These are phyloP conservation scores for Suhomyces panamericanus DNA, from an alignment of 1,139 yeast genomes.

Conservation along the genomic window DNA sequence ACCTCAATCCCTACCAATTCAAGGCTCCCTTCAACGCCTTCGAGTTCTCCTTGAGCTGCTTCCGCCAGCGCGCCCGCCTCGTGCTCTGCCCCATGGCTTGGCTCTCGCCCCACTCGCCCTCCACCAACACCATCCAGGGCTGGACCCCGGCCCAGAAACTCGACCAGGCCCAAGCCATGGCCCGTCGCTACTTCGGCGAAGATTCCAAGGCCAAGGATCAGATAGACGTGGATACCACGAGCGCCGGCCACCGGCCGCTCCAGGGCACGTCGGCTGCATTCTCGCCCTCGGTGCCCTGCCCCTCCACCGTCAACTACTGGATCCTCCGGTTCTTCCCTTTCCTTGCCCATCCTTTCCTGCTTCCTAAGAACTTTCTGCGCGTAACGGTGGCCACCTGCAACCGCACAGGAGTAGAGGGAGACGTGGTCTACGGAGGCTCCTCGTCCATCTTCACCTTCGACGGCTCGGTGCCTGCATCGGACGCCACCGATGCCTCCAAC, in stretches of 20 bases:
- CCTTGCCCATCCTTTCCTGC: conserved; percentile 42
- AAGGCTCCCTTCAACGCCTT: conserved; percentile 72
- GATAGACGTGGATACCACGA: conserved; percentile 1
- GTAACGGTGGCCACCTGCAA: conserved; percentile 58
- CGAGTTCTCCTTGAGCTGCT: conserved; percentile 66
- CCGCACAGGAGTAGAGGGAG: conserved; percentile 72
- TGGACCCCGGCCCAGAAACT: conserved; percentile 8
- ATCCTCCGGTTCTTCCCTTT: conserved; percentile 68
- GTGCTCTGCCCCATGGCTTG: conserved; percentile 87
- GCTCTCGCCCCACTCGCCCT: conserved; percentile 62
- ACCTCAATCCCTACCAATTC: conserved; percentile 82
- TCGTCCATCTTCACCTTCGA: conserved; percentile 56
- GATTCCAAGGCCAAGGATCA: not conserved
- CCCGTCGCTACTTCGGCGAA: conserved; percentile 4
- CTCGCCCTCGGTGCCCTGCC: conserved; percentile 23
- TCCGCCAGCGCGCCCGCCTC: conserved; percentile 49
- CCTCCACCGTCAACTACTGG: conserved; percentile 58
- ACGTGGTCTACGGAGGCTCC: conserved; percentile 72
- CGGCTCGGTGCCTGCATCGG: conserved; percentile 27
- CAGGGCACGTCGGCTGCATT: conserved; percentile 11
- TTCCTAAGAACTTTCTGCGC: conserved; percentile 23
- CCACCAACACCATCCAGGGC: conserved; percentile 20
- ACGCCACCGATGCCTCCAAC: conserved; percentile 33
- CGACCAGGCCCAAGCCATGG: conserved; percentile 12
- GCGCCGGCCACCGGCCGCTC: not conserved